Evolutionary conservation across 345 rosid species (phyloP), one percentile per base, ranked within the genome.

Genomic region (Fremontodendron californicum): DNA sequence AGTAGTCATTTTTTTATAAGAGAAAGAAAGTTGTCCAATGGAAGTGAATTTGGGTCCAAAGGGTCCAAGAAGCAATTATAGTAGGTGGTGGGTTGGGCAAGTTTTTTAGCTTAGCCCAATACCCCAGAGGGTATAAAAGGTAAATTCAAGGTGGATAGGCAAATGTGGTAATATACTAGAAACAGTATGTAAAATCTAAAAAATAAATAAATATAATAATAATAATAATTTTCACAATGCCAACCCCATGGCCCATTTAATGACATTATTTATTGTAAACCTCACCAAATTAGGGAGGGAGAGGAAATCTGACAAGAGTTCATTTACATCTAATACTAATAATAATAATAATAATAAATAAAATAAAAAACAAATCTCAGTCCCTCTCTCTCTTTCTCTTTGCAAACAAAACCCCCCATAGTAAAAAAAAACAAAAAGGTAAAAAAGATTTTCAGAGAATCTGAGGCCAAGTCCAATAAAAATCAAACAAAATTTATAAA

Each of bases 231-330:
- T 40, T 9, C 43, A 40, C 7, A 39, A 39, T 8, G 43, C 5
- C 58, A 54, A 55, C 16, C 48, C 57, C 78, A 9, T 9, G 43
- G 43, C 43, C 43, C 43, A 78, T 77, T 83, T n/a, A 79, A 77
- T 71, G 73, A 10, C 23, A 63, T 40, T 81, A 80, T 82, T 60
- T 0, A 86, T 65, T 81, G 79, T 37, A n/a, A n/a, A 69, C 65
- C 75, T 67, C 66, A 84, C 77, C 10, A 61, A 79, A 29, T 40
- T 6, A 1, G 43, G 74, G 77, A 78, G 35, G 35, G n/a, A 77
- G 77, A 66, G 31, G 51, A 78, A 57, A 70, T 78, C 84, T 79
- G 85, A 80, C 81, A 61, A 64, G 4, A 3, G 31, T 33, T 63
- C 82, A 82, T 78, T 79, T 82, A 40, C 74, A 51, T 75, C 82